Conservation (phyloP, 2,329 filamentous ascomycete species). For the Cercospora sp. region DNA sequence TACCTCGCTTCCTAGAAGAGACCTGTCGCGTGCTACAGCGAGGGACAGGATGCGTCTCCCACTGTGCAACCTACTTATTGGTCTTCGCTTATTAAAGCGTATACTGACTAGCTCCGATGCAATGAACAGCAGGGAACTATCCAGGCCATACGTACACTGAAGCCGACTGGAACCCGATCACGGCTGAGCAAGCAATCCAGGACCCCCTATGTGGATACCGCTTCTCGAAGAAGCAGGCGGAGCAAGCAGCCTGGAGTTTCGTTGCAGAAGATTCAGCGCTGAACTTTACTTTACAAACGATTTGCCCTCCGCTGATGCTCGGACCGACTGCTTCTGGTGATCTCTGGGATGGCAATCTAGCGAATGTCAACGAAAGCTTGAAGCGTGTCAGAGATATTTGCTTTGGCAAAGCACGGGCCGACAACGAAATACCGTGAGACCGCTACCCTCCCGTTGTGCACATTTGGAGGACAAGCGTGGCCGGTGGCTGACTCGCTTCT, state of each 20-base stretch:
- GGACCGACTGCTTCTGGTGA: conserved; percentile 8
- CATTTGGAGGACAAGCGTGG: not conserved
- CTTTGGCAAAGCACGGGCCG: conserved; percentile 3
- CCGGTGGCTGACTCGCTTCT: not conserved
- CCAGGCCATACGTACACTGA: conserved; percentile 8
- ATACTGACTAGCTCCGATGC: not conserved
- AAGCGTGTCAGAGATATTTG: conserved; percentile 6
- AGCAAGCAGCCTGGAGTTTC: conserved; percentile 8
- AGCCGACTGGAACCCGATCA: conserved; percentile 13
- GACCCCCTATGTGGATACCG: conserved; percentile 1
- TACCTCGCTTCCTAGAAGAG: conserved; percentile 1
- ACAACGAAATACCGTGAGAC: conserved; percentile 7
- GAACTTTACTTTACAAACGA: not conserved
- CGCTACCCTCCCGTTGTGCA: not conserved
- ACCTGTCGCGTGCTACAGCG: not conserved
- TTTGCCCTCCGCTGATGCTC: conserved; percentile 8
- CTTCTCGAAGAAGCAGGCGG: conserved; percentile 9
- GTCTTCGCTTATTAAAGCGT: not conserved
- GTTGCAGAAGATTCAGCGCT: conserved; percentile 1
- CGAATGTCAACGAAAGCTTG: conserved; percentile 8
- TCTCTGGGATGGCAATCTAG: conserved; percentile 1
- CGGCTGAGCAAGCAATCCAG: conserved; percentile 7
- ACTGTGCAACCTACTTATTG: not conserved
- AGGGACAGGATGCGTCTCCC: not conserved
- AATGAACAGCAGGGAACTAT: conserved; percentile 5